These are phyloP conservation scores for Suillus clintonianus DNA, from an alignment of 768 basidiomycete species.

Conservation along the genomic window DNA sequence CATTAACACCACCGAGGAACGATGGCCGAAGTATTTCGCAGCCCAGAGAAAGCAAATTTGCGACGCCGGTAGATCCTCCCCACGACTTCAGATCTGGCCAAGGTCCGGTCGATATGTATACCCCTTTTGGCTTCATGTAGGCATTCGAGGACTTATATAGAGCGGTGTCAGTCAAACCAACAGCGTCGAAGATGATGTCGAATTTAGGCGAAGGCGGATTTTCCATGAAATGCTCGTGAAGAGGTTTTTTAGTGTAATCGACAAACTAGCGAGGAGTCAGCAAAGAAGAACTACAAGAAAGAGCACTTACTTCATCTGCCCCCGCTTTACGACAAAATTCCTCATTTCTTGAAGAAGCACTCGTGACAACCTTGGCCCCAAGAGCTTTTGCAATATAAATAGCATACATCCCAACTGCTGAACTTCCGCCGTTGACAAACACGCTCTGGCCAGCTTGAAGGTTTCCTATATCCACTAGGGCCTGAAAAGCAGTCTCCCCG, in stretches of 20 bases:
- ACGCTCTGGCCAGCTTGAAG: constrained; percentile 61
- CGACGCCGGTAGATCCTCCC: constrained; percentile 32
- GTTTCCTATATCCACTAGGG: constrained; percentile 46
- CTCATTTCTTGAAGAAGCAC: constrained; percentile 62
- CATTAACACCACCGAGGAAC: constrained; percentile 55
- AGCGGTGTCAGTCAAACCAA: constrained; percentile 47
- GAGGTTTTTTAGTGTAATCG: constrained; percentile 58
- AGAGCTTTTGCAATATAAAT: constrained; percentile 72
- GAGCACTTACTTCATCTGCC: constrained; percentile 59
- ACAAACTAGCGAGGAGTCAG: constrained; percentile 42
- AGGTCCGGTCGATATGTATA: constrained; percentile 56
- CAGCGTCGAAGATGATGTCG: constrained; percentile 62
- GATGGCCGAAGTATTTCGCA: constrained; percentile 41
- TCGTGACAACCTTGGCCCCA: constrained; percentile 58
- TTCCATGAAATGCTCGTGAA: constrained; percentile 46
- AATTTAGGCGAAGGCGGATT: constrained; percentile 53
- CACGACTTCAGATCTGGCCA: constrained; percentile 31
- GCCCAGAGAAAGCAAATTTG: constrained; percentile 14
- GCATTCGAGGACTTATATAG: constrained; percentile 51
- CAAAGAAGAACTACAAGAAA: not conserved
- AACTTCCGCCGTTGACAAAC: constrained; percentile 72
- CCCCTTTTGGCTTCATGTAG: constrained; percentile 54
- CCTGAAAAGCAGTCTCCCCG: constrained; percentile 59
- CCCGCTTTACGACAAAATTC: constrained; percentile 58
- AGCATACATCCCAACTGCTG: constrained; percentile 66